Conservation (phyloP, 1,139 yeast species). For the Petasospora rhodanensis region DNA sequence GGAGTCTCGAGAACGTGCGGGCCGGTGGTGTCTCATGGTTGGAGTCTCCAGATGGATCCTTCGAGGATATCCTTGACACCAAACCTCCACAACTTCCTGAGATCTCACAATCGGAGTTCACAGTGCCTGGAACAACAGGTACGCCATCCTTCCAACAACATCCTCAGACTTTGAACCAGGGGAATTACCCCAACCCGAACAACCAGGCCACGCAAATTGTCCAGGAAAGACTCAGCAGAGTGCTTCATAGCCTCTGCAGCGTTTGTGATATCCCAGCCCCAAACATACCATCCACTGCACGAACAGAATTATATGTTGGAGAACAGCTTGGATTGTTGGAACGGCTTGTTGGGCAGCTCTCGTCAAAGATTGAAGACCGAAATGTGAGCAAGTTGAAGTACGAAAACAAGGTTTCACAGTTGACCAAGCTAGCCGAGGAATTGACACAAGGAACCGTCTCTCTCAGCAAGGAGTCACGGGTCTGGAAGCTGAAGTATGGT, state of each 20-base stretch:
- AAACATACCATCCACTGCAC: not conserved
- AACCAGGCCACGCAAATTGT: not conserved
- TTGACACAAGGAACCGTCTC: no score
- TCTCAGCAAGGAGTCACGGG: conserved; percentile 1
- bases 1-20: not conserved
- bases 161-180: no score
- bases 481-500: conserved; percentile 4
- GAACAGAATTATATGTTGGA: not conserved
- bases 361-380: conserved; percentile 2
- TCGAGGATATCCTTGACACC: conserved; percentile 11
- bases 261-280: conserved; percentile 1
- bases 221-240: conserved; percentile 4
- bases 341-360: not conserved
- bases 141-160: no score
- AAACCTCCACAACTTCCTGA: conserved; percentile 6
- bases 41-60: conserved; percentile 7
- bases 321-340: conserved; percentile 3
- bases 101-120: not conserved
- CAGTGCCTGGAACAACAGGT: no score
- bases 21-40: conserved; percentile 1
- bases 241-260: not conserved
- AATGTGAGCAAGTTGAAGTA: conserved; percentile 3
- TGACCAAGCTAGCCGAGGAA: conserved; percentile 1
- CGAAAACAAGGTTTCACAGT: conserved; percentile 3
- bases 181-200: no score